Percentiles rank a stretch among this genome's conserved stretches.
Evolutionary conservation across 2,329 filamentous ascomycete genomes (phyloP).

Genomic region (Xylaria sp.): DNA sequence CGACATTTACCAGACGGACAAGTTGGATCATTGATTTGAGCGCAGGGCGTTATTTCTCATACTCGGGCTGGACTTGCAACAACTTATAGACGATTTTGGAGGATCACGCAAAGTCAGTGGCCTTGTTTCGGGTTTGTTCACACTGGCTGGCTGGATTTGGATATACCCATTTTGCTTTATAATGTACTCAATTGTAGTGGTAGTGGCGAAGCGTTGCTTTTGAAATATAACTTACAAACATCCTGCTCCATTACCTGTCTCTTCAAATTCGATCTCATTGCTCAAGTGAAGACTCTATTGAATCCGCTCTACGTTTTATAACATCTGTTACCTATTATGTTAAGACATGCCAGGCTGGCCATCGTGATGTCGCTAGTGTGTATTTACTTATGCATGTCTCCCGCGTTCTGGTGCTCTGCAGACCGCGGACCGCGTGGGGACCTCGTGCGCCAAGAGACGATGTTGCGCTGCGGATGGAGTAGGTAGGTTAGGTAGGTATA

Average conservation of each 20-base stretch:
- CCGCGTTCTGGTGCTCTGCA: constrained; percentile 30
- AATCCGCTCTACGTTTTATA: not conserved
- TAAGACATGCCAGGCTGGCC: not conserved
- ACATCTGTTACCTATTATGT: not conserved
- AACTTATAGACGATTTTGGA: constrained; percentile 37
- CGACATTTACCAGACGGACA: constrained; percentile 6
- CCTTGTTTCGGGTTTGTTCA: constrained; percentile 31
- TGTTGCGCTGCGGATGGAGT: constrained; percentile 28
- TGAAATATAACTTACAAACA: not conserved
- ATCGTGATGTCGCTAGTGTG: not conserved
- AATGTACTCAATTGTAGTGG: constrained; percentile 31
- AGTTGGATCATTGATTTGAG: constrained; percentile 23
- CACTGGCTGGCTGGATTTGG: constrained; percentile 40
- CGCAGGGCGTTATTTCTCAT: constrained; percentile 36
- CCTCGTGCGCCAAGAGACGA: constrained; percentile 36
- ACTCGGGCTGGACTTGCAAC: constrained; percentile 18
- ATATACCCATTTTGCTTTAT: constrained; percentile 40
- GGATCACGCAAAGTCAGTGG: constrained; percentile 23
- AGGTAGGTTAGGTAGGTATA: not conserved
- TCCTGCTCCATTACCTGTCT: not conserved
- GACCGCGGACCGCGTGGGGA: constrained; percentile 33
- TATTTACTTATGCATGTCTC: constrained; percentile 32
- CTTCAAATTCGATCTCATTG: not conserved
- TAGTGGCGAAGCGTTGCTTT: constrained; percentile 13
- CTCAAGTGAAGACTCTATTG: not conserved